Evolutionary conservation across 179 eudicot genomes (phyloP).

Genomic region (Silene noctiflora): DNA sequence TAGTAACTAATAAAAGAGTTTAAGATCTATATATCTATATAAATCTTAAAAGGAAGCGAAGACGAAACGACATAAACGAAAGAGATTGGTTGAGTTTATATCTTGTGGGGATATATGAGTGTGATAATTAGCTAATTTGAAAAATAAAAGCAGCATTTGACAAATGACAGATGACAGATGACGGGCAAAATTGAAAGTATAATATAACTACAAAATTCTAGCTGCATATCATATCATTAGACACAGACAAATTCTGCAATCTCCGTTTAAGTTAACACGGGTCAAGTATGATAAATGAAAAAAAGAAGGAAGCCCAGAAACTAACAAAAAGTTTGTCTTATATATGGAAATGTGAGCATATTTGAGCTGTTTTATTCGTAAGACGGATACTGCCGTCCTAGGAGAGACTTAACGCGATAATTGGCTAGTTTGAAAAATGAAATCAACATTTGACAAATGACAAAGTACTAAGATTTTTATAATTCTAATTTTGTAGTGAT

Average conservation of each 20-base stretch:
- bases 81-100: not conserved
- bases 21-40: not conserved
- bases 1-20: not conserved
- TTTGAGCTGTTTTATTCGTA: no score
- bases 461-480: not conserved
- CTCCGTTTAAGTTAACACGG: no score
- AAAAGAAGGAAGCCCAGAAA: no score
- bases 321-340: no score
- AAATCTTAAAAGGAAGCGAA: not conserved
- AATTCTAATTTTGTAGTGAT: not conserved
- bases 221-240: no score
- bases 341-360: no score
- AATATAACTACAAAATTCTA: no score
- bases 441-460: not conserved
- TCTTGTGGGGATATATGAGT: not conserved
- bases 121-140: not conserved
- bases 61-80: not conserved
- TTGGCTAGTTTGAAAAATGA: not conserved
- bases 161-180: not conserved
- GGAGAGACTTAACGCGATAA: no score
- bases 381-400: no score
- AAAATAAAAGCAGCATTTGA: constrained; percentile 4
- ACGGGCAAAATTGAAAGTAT: not conserved
- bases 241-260: no score
- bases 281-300: no score